Evolutionary conservation across 2,329 filamentous ascomycete genomes (phyloP), one percentile per base, ranked within the genome.

Genomic region (Ceratocystiopsis sp.): DNA sequence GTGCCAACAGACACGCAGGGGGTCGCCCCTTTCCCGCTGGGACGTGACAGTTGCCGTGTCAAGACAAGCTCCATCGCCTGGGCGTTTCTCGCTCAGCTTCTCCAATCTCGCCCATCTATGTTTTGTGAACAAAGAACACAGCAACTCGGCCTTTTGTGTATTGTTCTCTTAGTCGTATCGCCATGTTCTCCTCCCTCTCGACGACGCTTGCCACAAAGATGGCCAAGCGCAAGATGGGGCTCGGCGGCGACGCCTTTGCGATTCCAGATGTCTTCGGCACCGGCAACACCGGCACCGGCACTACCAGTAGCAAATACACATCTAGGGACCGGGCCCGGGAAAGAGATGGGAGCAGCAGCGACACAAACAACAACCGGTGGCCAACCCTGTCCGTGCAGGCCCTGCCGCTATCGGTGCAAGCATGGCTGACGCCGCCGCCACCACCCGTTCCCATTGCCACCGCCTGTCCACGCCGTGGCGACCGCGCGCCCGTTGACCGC

Each of bases 161-260:
- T 29, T 8, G 25, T 11, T 29, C 10, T 11, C 25, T 29, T 11
- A 35, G 15, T 43, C 25, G 9, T 11, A 11, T 29, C 53, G 58
- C 52, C 43, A 76, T 75, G 72, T 65, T 76, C 53, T 66, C 67
- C 51, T 68, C 61, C 49, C 58, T 77, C 45, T 65, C 67, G 15
- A 71, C 71, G 38, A 76, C 76, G 57, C 59, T 75, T 49, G 73
- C 71, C 47, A 61, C 71, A 38, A 76, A 76, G 57, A 58, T 75
- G 49, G 73, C 71, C 47, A 61, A 77, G 50, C 71, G 64, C 49
- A 74, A 72, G 54, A 65, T 65, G 41, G 72, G 73, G 53, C 55
- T 76, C 43, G 63, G 68, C 35, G 67, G 61, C 56, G 60, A 74
- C 50, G 57, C 64, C 39, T 58, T 75, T 44, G 60, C 56, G 42